Percentiles rank a stretch among this genome's conserved stretches.
phyloP scores from a whole-genome alignment of 78 protist species.

The Pigoraptor vietnamica region DNA sequence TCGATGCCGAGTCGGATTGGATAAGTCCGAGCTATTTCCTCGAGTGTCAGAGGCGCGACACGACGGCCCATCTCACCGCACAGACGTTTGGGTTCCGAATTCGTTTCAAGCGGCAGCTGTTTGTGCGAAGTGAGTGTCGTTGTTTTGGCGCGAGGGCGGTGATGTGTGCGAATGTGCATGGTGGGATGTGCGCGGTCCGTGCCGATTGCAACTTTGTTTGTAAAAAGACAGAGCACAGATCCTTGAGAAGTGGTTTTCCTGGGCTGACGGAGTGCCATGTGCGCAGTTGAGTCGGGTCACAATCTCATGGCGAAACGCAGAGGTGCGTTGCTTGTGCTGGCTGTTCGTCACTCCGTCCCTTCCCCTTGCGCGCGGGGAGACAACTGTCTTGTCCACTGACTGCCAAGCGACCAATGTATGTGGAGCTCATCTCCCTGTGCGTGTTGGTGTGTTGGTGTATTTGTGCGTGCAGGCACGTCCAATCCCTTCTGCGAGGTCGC shows the following conservation, averaged over 20 bases:
- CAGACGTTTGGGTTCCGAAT: background rate
- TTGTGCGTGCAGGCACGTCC: background rate
- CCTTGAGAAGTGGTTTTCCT: background rate
- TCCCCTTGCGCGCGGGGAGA: background rate
- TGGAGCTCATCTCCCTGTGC: background rate
- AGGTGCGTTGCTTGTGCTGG: background rate
- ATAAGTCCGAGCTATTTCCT: background rate
- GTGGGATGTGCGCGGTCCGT: background rate
- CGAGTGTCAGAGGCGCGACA: background rate
- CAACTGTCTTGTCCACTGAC: too few species aligned
- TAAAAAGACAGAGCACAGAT: too few species aligned
- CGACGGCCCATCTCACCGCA: background rate
- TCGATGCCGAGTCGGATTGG: background rate
- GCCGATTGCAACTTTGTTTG: background rate
- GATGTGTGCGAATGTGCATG: background rate
- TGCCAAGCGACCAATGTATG: too few species aligned
- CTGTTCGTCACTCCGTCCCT: background rate
- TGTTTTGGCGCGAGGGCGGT: background rate
- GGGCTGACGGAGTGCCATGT: background rate
- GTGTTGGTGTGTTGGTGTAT: background rate
- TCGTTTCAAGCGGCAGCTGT: background rate
- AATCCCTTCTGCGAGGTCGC: background rate
- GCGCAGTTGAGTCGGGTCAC: background rate
- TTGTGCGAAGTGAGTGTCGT: background rate
- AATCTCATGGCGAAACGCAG: background rate